Percentiles rank a stretch among this genome's conserved stretches.
Conservation (phyloP, 2,329 filamentous ascomycete species). For the Diplodia sapinea region DNA sequence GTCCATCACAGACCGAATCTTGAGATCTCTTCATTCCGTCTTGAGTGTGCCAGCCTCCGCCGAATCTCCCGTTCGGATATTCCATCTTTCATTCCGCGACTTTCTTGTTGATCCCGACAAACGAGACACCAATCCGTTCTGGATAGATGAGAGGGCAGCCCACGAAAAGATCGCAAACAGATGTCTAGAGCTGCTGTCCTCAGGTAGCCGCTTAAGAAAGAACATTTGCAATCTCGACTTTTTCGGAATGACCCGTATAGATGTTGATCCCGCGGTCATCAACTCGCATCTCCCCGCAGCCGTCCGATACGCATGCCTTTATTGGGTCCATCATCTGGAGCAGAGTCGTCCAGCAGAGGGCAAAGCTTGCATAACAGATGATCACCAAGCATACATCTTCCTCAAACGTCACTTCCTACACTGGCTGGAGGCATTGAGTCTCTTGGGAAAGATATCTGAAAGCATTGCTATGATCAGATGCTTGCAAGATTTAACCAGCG, state of each 20-base stretch:
- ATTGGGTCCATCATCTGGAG: conserved; percentile 49
- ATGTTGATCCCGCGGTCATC: conserved; percentile 33
- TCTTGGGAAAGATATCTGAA: conserved; percentile 39
- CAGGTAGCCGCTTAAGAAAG: conserved; percentile 38
- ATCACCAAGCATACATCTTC: conserved; percentile 44
- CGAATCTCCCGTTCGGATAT: too few species aligned
- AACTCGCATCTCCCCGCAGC: conserved; percentile 33
- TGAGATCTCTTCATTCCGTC: too few species aligned
- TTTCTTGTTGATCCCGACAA: conserved; percentile 19
- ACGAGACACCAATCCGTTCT: conserved; percentile 42
- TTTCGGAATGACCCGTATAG: conserved; percentile 37
- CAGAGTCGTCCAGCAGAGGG: conserved; percentile 32
- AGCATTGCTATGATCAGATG: conserved; percentile 36
- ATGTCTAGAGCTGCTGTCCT: conserved; percentile 49
- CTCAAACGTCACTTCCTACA: conserved; percentile 50
- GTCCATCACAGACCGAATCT: too few species aligned
- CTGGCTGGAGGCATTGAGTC: conserved; percentile 54
- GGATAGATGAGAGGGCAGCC: conserved; percentile 45
- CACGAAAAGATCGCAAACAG: conserved; percentile 42
- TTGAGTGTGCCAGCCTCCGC: too few species aligned
- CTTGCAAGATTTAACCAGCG: conserved; percentile 32
- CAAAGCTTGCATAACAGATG: conserved; percentile 38
- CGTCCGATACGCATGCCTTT: conserved; percentile 49
- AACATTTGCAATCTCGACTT: conserved; percentile 47
- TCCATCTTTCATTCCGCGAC: too few species aligned